phyloP scores from a whole-genome alignment of 2,329 filamentous ascomycete genomes.

The Xylariales sp. region DNA sequence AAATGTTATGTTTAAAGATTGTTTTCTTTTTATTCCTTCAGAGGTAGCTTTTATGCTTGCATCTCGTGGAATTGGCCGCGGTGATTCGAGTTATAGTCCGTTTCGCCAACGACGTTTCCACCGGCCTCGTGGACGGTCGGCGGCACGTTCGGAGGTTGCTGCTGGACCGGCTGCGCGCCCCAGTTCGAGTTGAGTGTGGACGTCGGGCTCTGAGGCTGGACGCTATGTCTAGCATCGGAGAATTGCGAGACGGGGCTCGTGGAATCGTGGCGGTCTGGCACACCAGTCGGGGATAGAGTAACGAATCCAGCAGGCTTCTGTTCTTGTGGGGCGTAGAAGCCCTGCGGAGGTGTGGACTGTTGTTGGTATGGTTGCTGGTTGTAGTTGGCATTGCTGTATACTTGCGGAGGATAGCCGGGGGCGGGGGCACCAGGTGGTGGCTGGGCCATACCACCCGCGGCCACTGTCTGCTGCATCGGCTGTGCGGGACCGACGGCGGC shows the following conservation, averaged over 20 bases:
- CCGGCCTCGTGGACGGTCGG: conserved; percentile 55
- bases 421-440: conserved; percentile 6
- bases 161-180: conserved; percentile 40
- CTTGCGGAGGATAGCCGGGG: conserved; percentile 38
- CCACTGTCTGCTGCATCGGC: conserved; percentile 35
- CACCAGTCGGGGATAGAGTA: conserved; percentile 27
- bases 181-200: conserved; percentile 45
- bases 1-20: not conserved
- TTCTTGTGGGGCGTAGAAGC: conserved; percentile 36
- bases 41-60: conserved; percentile 37
- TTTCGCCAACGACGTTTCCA: conserved; percentile 49
- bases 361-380: conserved; percentile 36
- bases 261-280: conserved; percentile 45
- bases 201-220: conserved; percentile 45
- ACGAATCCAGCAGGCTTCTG: conserved; percentile 46
- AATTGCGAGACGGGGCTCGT: conserved; percentile 47
- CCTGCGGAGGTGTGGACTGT: conserved; percentile 33
- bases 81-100: conserved; percentile 49
- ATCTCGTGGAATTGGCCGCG: conserved; percentile 57
- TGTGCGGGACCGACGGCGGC: conserved; percentile 19
- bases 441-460: conserved; percentile 4
- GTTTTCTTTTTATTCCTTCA: not conserved
- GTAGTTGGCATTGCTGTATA: conserved; percentile 15
- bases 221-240: conserved; percentile 40
- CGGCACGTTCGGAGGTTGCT: conserved; percentile 41